Evolutionary conservation across 1,284 basidiomycete genomes (phyloP), one percentile per base, ranked within the genome.

Genomic region (Microbotryum scabiosae): DNA sequence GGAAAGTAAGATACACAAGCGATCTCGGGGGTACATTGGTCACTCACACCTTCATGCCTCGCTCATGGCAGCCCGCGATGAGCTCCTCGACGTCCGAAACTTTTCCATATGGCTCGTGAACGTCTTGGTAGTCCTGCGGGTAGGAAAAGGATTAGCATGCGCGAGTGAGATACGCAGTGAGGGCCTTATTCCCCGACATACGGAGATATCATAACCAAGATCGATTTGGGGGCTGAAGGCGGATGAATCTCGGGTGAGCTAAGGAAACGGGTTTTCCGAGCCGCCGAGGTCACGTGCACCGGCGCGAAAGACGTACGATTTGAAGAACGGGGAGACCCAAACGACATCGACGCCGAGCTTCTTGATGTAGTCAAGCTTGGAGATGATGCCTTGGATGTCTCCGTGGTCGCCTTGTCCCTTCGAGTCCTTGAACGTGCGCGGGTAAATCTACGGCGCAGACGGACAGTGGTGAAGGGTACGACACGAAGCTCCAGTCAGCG

Each of bases 291-390:
- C 16, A 41, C 49, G 26, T 36, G 28, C n/a, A 50, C 16, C 54
- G 12, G 25, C n/a, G 4, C 5, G 16, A 25, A 47, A 21, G 23
- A 32, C 58, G 26, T 18, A 54, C 59, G 47, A 84, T 55, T 79
- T 79, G 75, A 86, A 88, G 63, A 88, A 85, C 25, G 88, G 87
- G 5, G 79, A 82, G 32, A 88, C 76, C 86, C 86, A 89, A 30
- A 88, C 73, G 2, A 86, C 82, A 69, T 87, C 84, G 23, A 84
- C 80, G 4, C 86, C 87, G 8, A 89, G 78, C 62, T 82, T 79
- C 67, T 82, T 80, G 62, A 89, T 77, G 74, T 89, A 86, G 69
- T 85, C 84, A 12, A 88, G 77, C 56, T 85, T 84, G 32, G 76
- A 71, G 44, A 77, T 74, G 65, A 90, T 86, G 18, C 86, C 85